These are phyloP conservation scores for Russula virescens DNA, from an alignment of 768 basidiomycete species.

Conservation along the genomic window DNA sequence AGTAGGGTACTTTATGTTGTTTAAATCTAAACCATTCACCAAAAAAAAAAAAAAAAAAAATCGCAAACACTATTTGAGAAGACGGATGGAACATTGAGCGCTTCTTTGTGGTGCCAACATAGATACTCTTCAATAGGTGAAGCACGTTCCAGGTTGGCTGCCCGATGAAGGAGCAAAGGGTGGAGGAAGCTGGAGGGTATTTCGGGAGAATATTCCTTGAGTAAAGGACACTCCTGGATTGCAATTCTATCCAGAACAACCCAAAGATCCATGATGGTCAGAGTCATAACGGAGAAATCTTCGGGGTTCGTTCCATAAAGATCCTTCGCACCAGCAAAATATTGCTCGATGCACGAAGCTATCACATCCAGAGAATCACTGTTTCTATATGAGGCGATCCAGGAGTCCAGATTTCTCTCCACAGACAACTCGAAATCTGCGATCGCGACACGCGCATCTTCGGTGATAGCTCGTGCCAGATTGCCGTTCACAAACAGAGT, in stretches of 20 bases:
- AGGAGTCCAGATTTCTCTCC: not conserved
- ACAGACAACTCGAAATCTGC: slow-evolving; percentile 13
- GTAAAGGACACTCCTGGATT: slow-evolving; percentile 34
- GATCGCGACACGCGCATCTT: slow-evolving; percentile 1
- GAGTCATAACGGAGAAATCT: slow-evolving; percentile 36
- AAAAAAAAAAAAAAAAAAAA: no score
- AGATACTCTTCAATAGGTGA: slow-evolving; percentile 15
- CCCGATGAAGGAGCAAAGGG: slow-evolving; percentile 36
- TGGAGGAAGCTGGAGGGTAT: slow-evolving; percentile 36
- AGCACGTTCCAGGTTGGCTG: slow-evolving; percentile 1
- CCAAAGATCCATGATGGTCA: slow-evolving; percentile 46
- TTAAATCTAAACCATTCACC: no score
- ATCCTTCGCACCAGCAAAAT: not conserved
- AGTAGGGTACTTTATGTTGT: no score
- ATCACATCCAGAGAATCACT: not conserved
- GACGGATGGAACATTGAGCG: not conserved
- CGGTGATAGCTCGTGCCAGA: not conserved
- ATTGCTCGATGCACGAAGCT: slow-evolving; percentile 13
- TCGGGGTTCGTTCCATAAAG: slow-evolving; percentile 17
- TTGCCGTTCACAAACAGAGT: not conserved
- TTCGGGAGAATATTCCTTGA: slow-evolving; percentile 43
- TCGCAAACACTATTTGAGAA: slow-evolving; percentile 1
- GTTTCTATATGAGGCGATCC: not conserved
- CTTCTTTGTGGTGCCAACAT: not conserved
- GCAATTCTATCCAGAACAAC: slow-evolving; percentile 39